Evolutionary conservation across 306 rosid genomes (phyloP), one percentile per base, ranked within the genome.

Genomic region (Fagus sylvatica): DNA sequence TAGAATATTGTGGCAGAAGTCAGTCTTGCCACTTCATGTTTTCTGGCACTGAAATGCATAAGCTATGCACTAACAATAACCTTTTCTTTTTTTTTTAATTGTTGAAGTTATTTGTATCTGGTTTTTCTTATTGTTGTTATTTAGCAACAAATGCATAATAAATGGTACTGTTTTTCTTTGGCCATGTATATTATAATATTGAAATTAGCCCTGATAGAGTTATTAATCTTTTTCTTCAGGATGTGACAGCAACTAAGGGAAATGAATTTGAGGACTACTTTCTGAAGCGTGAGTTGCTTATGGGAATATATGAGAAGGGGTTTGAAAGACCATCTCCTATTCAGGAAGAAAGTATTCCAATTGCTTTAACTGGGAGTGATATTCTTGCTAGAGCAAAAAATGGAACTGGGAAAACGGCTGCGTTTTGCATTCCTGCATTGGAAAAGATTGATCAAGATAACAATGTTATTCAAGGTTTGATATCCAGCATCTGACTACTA

Each of bases 381-480:
- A 93, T 96, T 91, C 93, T 96, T 76, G 99, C 99, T 53, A 86
- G 99, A 80, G 99, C 99, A n/a, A 95, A 95, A 84, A 95, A 95
- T 79, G 99, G 99, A 79, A 95, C 99, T 6, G 99, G 99, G n/a
- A 96, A 96, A 85, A 96, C 99, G 1, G 98, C 98, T 80, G 99
- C 99, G 4, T 96, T 96, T 90, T 93, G 98, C 82, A 76, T 96
- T 82, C 98, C 99, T 4, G 99, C 99, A 36, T 86, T 96, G 87
- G 99, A 96, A 86, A 96, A 96, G 81, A 96, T 96, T 84, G 99
- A 96, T 83, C 99, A 88, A 84, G 99, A 96, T 87, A 84, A 72
- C 77, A 93, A 93, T 82, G 94, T 80, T 54, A 96, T 96, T 71
- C 99, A 96, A 93, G 99, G 92, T 88, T 55, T 67, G 85, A 11